Evolutionary conservation across 495 filamentous ascomycete genomes (phyloP).

Genomic region (Parachaetomium inaequale): DNA sequence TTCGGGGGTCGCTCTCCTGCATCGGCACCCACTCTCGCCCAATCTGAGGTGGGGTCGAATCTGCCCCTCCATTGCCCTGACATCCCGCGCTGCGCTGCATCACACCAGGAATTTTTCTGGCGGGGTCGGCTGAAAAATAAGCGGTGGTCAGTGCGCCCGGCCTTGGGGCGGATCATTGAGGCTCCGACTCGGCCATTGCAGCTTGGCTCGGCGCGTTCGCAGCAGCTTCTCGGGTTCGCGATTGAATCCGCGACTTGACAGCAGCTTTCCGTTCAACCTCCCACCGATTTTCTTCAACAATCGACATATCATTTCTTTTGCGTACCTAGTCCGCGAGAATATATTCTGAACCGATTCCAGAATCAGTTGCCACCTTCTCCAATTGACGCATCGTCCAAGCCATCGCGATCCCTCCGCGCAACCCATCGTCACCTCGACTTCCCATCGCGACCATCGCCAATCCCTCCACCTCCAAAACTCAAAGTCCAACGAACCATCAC

Average conservation of each 20-base stretch:
- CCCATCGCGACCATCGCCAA: slow-evolving; percentile 5
- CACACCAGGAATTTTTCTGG: background rate
- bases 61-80: slow-evolving; percentile 16
- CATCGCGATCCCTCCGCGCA: background rate
- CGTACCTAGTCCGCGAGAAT: background rate
- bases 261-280: too few species aligned
- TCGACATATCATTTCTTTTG: too few species aligned
- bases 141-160: slow-evolving; percentile 30
- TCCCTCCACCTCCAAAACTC: background rate
- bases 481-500: background rate
- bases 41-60: slow-evolving; percentile 8
- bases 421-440: background rate
- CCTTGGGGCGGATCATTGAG: slow-evolving; percentile 20
- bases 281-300: too few species aligned
- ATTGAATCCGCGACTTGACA: too few species aligned
- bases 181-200: slow-evolving; percentile 10
- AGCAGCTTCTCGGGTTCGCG: too few species aligned
- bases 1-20: slow-evolving; percentile 11
- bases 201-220: background rate
- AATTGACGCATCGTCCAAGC: background rate
- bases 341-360: background rate
- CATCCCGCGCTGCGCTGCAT: background rate
- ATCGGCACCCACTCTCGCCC: slow-evolving; percentile 12
- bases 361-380: background rate
- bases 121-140: slow-evolving; percentile 21